Base-by-base conservation (phyloP, 2,329 filamentous ascomycete species). In the Penicillium griseofulvum region DNA sequence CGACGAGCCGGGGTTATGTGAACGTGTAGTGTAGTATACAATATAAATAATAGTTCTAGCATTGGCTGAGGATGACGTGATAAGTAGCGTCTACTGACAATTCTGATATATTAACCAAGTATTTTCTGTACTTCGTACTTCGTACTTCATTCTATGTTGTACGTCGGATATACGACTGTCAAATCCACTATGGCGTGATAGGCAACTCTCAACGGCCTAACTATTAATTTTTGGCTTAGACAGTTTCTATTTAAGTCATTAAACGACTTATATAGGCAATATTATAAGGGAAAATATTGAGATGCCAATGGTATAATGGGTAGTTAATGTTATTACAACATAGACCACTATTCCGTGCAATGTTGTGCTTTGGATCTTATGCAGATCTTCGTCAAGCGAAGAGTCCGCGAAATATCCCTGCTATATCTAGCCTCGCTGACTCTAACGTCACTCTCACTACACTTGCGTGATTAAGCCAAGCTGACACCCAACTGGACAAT, bases 381-480 rank as follows among this genome's bases (percentile, higher is more conserved):
- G 42, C 10, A 22, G 19, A 45, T 45, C 29, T 11, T 11, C 12
- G 10, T 22, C 8, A 34, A 46, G 34, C 29, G 22, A 5, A 5
- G n/a, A 33, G 1, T 12, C 2, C n/a, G 8, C 5, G 8, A 16
- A 31, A 26, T 4, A 43, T 16, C 29, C 38, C 29, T 50, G 34
- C 9, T 34, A 2, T 7, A 14, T 12, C 22, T 17, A 19, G n/a
- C 47, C 22, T 14, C 28, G 22, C 29, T 33, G 8, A 65, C 29
- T 54, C 54, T 60, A 61, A 65, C 66, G 66, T 67, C 66, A 68
- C 52, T 58, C 45, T 34, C 19, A 45, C 49, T 34, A 9, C 39
- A 50, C 43, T 68, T 64, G 66, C 66, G 66, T 68, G 66, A 65
- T 66, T 37, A 37, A 36, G 55, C 50, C 59, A 57, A 57, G 49